Percentiles rank a stretch among this genome's conserved stretches.
Conservation (phyloP, 2,329 filamentous ascomycete species). For the Pochonia chlamydosporia region DNA sequence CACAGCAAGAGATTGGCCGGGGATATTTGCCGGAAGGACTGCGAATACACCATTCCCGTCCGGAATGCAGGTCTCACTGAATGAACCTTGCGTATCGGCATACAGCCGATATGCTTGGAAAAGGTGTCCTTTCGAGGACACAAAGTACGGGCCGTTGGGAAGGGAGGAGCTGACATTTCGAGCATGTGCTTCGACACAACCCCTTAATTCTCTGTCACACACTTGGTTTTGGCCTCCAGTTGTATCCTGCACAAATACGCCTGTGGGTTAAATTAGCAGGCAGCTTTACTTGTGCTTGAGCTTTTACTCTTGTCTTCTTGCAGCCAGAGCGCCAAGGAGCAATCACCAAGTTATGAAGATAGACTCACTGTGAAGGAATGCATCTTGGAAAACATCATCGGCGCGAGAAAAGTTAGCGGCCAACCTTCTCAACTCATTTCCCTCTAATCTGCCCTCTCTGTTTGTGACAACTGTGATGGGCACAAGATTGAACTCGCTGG, state of each 20-base stretch:
- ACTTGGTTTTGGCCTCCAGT: not conserved
- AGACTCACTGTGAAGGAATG: constrained; percentile 7
- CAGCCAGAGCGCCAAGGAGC: no score
- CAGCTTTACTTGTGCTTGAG: no score
- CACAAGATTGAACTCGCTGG: not conserved
- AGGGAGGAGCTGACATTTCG: not conserved
- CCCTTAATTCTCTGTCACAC: not conserved
- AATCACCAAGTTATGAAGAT: no score
- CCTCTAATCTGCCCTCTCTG: not conserved
- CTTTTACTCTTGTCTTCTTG: no score
- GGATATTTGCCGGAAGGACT: constrained; percentile 8
- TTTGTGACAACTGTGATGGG: constrained; percentile 2
- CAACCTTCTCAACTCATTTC: not conserved
- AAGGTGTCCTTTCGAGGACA: constrained; percentile 5
- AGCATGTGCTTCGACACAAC: not conserved
- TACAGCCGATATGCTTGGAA: constrained; percentile 15
- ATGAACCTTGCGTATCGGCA: constrained; percentile 16
- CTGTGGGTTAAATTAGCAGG: not conserved
- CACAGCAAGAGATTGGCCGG: constrained; percentile 16
- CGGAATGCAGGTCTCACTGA: constrained; percentile 8
- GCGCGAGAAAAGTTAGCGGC: not conserved
- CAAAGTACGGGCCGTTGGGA: constrained; percentile 15
- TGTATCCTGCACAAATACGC: not conserved
- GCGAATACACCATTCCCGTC: constrained; percentile 2
- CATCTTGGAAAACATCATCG: constrained; percentile 12